phyloP scores from a whole-genome alignment of 768 basidiomycete genomes.

The Tylopilus sp. region DNA sequence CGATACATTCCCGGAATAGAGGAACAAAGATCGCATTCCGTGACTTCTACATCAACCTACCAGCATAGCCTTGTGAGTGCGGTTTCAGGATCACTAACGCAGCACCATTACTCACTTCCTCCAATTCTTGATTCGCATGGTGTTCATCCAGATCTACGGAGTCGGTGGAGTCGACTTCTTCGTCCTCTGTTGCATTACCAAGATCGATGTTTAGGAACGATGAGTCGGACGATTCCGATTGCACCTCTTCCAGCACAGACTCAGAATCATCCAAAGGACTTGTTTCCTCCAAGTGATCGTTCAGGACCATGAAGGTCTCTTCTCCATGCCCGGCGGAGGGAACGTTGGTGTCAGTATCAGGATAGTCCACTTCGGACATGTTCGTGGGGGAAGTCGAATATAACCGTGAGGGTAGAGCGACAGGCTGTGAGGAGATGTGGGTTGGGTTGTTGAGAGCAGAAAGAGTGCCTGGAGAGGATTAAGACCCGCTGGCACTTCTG shows the following conservation, averaged over 20 bases:
- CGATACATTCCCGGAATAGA: slow-evolving; percentile 47
- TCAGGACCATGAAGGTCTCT: slow-evolving; percentile 9
- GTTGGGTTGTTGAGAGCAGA: background rate
- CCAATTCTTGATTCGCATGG: slow-evolving; percentile 6
- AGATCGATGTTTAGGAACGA: slow-evolving; percentile 20
- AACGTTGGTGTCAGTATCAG: slow-evolving; percentile 7
- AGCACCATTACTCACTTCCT: slow-evolving; percentile 9
- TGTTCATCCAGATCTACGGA: slow-evolving; percentile 15
- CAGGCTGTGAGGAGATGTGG: background rate
- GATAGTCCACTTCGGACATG: slow-evolving; percentile 19
- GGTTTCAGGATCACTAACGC: background rate
- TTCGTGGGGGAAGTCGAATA: background rate
- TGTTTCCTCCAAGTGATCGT: slow-evolving; percentile 1
- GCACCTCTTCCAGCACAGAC: slow-evolving; percentile 5
- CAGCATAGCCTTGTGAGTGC: background rate
- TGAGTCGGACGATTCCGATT: slow-evolving; percentile 16
- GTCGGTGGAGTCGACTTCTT: slow-evolving; percentile 11
- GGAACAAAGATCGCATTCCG: slow-evolving; percentile 22
- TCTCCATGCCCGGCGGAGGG: slow-evolving; percentile 3
- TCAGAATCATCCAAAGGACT: background rate
- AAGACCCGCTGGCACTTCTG: slow-evolving; percentile 8
- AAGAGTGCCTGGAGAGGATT: background rate
- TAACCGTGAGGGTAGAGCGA: background rate
- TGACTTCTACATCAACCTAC: slow-evolving; percentile 18
- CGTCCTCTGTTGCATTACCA: slow-evolving; percentile 11